Base-by-base conservation (phyloP, 129 eudicot species). In the Helichrysum umbraculigerum region DNA sequence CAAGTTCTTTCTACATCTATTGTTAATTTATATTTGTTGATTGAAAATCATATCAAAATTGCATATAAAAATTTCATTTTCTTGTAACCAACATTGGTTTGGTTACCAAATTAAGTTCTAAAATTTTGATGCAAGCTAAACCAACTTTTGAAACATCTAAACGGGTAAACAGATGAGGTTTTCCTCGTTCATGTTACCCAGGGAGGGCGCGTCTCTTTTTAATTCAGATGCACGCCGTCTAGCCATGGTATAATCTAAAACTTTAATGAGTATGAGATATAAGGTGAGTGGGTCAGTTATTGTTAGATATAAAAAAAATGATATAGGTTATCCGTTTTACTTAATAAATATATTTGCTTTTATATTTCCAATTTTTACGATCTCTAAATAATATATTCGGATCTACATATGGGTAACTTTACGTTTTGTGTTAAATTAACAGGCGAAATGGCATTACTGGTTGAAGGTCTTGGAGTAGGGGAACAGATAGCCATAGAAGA, bases 391-490 rank as follows among this genome's bases (percentile, higher is more conserved):
- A 19, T 19, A 17, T 56, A 4, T 20, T 8, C 21, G 10, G 14
- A 16, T 20, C 29, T 25, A 30, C 66, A 68, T 37, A 10, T 68
- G 19, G 3, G 20, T 64, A 12, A 60, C 35, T 73, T 77, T 22
- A 20, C 1, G n/a, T 56, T 56, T 66, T 77, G 50, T 65, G 12
- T 76, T 68, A 3, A 57, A 51, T 78, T 25, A 41, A 76, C 86
- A 92, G 98, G 92, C 63, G 98, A 94, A 78, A 76, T 94, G 96
- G 96, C 96, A 34, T 71, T 94, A 79, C 88, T 91, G 66, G 91
- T 94, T 34, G 98, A 94, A 85, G 98, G 98, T 6, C 90, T 91
- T 34, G 96, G 81, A 61, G 88, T 87, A 68, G 98, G 97, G 20
- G 87, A 85, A 51, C 89, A 94, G 33, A 86, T 91, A 66, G 83